Conservation (phyloP, 2,329 filamentous ascomycete genomes). For the Aspergillus viridinutans region DNA sequence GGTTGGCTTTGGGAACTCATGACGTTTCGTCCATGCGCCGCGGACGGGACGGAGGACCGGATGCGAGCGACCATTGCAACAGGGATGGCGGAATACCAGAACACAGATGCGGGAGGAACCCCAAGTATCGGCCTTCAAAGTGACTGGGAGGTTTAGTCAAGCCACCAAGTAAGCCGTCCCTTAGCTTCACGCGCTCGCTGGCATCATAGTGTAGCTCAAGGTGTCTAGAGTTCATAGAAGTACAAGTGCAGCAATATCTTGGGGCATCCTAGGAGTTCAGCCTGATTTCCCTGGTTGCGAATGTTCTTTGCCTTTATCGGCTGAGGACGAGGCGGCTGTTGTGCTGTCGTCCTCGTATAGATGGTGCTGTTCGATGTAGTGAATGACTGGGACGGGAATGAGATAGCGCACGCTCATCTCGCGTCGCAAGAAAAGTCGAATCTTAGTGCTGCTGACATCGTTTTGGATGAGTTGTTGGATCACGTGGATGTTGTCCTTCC, state of each 20-base stretch:
- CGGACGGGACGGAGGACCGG: background rate
- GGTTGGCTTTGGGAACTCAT: background rate
- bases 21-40: background rate
- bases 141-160: background rate
- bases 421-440: constrained; percentile 72
- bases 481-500: constrained; percentile 81
- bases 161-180: background rate
- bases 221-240: background rate
- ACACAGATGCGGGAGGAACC: background rate
- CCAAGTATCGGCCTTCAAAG: background rate
- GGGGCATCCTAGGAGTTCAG: constrained; percentile 13
- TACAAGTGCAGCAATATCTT: background rate
- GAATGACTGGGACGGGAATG: constrained; percentile 69
- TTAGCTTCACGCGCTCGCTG: background rate
- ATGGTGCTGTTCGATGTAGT: constrained; percentile 66
- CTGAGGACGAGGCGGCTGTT: constrained; percentile 13
- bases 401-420: constrained; percentile 78
- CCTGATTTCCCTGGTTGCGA: constrained; percentile 22
- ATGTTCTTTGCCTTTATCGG: constrained; percentile 33
- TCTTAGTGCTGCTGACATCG: constrained; percentile 77
- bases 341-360: constrained; percentile 56
- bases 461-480: constrained; percentile 86
- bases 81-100: background rate
- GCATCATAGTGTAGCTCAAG: background rate
- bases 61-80: background rate